A percentile compares a stretch with the other conserved stretches of the same genome.
Conservation (phyloP, 345 rosid genomes). For the Adansonia digitata region DNA sequence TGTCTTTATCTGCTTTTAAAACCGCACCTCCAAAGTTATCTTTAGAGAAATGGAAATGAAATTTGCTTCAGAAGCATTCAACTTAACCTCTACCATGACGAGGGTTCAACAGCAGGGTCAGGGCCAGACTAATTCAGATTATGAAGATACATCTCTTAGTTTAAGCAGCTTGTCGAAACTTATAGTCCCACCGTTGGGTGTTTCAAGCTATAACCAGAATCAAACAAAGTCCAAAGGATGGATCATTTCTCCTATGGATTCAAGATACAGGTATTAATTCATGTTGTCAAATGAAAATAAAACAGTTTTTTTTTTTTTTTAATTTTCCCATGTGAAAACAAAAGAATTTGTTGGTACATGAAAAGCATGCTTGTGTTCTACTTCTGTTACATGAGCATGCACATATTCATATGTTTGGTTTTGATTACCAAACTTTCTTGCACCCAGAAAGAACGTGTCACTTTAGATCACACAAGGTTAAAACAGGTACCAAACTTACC, state of each 20-base stretch:
- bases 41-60: conserved; percentile 12
- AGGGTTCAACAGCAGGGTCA: not conserved
- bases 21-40: not conserved
- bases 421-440: not conserved
- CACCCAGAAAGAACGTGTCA: too few relatives aligned
- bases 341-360: not conserved
- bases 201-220: conserved; percentile 49
- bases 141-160: conserved; percentile 32
- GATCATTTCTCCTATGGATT: conserved; percentile 75
- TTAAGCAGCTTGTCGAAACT: conserved; percentile 64
- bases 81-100: conserved; percentile 10
- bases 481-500: too few relatives aligned
- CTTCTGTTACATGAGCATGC: not conserved
- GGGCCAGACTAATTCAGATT: too few relatives aligned
- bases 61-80: conserved; percentile 3
- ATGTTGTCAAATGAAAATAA: not conserved
- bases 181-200: conserved; percentile 86
- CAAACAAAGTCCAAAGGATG: conserved; percentile 32
- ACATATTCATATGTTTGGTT: not conserved
- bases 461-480: too few relatives aligned
- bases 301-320: not conserved
- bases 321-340: not conserved
- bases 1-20: not conserved
- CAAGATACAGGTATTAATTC: conserved; percentile 92
- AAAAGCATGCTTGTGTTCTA: not conserved